Base-by-base conservation (phyloP, 148 eudicot species). In the Dysphania ambrosioides region DNA sequence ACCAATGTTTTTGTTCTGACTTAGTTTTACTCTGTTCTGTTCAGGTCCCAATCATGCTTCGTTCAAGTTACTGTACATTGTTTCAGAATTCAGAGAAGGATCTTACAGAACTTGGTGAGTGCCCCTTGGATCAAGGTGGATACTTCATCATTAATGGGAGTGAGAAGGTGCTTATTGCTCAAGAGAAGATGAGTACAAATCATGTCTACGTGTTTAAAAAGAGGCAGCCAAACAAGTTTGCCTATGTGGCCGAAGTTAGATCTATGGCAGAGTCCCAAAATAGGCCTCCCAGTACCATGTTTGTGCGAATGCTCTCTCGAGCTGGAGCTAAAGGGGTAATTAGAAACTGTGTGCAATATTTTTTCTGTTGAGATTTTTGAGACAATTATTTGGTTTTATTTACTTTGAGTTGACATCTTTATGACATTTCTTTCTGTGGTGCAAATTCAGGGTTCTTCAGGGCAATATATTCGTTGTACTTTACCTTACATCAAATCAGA, bases 161-260 rank as follows among this genome's bases (percentile, higher is more conserved):
- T 85, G 99, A 95, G 72, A 95, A 95, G 82, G 99, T 95, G 72
- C 85, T 95, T 58, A 95, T 95, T 79, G 99, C 99, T 80, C 99
- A 95, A 79, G 99, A 95, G 81, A 95, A 95, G 85, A 95, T 95
- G 99, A 92, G 97, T 86, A 95, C 99, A 27, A 95, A 95, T 78
- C 99, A 95, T 81, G 99, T 95, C 10, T 95, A 95, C 75, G 99
- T 95, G 35, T 95, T 95, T 63, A 92, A 95, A 80, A 95, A 92
- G 85, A 90, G 99, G 82, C 99, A 95, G 86, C 99, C 99, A 0
- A 92, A 95, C 82, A 95, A 95, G 88, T 95, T 88, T 85, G 93
- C 99, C 41, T 95, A 81, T 81, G 90, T 90, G 78, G 99, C 87
- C 0, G 99, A 95, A 90, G 99, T 95, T 31, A 86, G 99, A 75